Percentiles rank a stretch among this genome's conserved stretches.
Conservation (phyloP, 2,329 filamentous ascomycete species). For the Ophiostoma montium region DNA sequence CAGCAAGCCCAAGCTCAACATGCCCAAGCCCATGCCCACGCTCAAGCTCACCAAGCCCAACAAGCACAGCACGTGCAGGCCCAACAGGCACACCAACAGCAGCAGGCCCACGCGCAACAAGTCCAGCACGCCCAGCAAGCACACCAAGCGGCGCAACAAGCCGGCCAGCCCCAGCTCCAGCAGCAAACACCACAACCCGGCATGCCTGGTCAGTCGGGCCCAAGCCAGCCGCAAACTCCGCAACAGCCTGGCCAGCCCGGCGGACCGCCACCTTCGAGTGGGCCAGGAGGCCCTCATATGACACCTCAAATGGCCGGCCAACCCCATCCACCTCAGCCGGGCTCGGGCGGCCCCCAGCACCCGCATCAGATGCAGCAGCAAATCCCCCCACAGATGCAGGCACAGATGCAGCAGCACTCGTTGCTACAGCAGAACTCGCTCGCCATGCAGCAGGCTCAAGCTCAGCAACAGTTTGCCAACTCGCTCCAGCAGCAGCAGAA, state of each 20-base stretch:
- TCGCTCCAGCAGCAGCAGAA: slow-evolving; percentile 31
- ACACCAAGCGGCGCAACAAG: slow-evolving; percentile 22
- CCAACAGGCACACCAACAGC: slow-evolving; percentile 4
- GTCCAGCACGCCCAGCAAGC: slow-evolving; percentile 24
- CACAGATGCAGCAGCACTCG: slow-evolving; percentile 20
- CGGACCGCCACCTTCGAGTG: slow-evolving; percentile 16
- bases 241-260: slow-evolving; percentile 21
- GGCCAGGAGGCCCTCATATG: slow-evolving; percentile 17
- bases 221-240: slow-evolving; percentile 4
- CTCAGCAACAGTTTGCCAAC: slow-evolving; percentile 22
- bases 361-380: slow-evolving; percentile 15
- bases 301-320: slow-evolving; percentile 18
- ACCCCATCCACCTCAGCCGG: slow-evolving; percentile 23
- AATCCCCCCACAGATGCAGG: slow-evolving; percentile 29
- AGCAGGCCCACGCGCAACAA: slow-evolving; percentile 21
- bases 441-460: slow-evolving; percentile 26
- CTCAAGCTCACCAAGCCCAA: slow-evolving; percentile 17
- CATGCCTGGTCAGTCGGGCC: slow-evolving; percentile 1
- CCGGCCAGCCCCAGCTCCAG: slow-evolving; percentile 22
- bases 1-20: slow-evolving; percentile 14
- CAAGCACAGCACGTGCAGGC: slow-evolving; percentile 16
- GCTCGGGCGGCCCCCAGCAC: slow-evolving; percentile 13
- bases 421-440: slow-evolving; percentile 26
- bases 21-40: slow-evolving; percentile 20
- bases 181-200: slow-evolving; percentile 13